Conservation (phyloP, 2,329 filamentous ascomycete species). For the Ampelomyces quisqualis region DNA sequence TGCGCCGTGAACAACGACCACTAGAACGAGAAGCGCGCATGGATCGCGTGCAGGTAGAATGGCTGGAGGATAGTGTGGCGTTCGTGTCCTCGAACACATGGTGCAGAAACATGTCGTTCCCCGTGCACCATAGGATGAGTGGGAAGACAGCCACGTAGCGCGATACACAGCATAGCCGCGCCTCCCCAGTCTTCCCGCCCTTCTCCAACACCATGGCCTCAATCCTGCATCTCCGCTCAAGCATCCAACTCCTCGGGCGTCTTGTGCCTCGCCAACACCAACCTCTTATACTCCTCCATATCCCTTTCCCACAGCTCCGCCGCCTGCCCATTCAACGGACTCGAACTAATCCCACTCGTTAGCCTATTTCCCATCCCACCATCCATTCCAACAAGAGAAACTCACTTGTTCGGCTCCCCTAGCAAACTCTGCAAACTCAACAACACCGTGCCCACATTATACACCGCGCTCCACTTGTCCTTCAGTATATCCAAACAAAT, state of each 20-base stretch:
- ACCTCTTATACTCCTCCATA: conserved; percentile 78
- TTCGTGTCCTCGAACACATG: too few relatives aligned
- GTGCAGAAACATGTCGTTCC: too few relatives aligned
- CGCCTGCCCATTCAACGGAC: conserved; percentile 92
- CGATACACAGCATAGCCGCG: too few relatives aligned
- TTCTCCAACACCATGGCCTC: neutral
- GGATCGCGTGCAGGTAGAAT: too few relatives aligned
- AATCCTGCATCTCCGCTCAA: conserved; percentile 5
- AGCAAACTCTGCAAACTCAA: conserved; percentile 92
- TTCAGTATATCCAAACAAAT: conserved; percentile 98
- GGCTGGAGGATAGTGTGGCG: too few relatives aligned
- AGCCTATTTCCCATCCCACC: neutral
- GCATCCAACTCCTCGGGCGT: conserved; percentile 48
- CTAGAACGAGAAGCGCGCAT: conserved; percentile 1
- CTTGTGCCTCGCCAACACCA: conserved; percentile 64
- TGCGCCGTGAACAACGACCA: conserved; percentile 2
- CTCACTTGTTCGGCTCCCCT: conserved; percentile 97
- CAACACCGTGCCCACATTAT: conserved; percentile 92
- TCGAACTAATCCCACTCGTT: conserved; percentile 61
- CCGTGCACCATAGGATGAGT: too few relatives aligned
- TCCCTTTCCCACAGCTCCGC: conserved; percentile 95
- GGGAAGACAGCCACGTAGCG: too few relatives aligned
- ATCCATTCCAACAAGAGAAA: conserved; percentile 2
- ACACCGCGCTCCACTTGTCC: conserved; percentile 98
- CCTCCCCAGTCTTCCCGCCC: too few relatives aligned